Percentiles rank a stretch among this genome's conserved stretches.
phyloP scores from a whole-genome alignment of 2,329 filamentous ascomycete genomes.

The Phyllachora maydis region DNA sequence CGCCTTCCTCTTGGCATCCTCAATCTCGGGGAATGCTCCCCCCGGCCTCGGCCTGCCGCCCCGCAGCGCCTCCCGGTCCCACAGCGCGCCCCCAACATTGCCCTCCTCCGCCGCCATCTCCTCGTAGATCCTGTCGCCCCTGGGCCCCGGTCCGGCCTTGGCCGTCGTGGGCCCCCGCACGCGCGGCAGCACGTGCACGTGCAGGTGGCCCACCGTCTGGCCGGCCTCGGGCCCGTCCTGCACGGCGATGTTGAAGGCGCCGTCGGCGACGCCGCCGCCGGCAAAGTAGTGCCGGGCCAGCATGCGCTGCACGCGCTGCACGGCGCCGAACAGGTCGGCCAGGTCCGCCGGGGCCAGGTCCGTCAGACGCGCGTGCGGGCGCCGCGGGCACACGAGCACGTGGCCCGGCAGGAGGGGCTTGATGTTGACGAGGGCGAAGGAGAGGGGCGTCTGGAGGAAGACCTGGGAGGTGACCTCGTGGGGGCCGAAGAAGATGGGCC shows the following conservation, averaged over 20 bases:
- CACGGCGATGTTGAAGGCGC: conserved; percentile 82
- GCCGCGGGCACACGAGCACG: conserved; percentile 68
- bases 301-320: conserved; percentile 64
- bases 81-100: conserved; percentile 54
- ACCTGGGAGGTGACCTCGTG: conserved; percentile 62
- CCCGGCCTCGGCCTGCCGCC: conserved; percentile 22
- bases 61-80: conserved; percentile 19
- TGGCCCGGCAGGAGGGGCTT: conserved; percentile 89
- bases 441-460: conserved; percentile 62
- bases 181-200: conserved; percentile 79
- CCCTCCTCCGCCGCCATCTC: conserved; percentile 70
- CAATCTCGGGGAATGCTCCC: conserved; percentile 45
- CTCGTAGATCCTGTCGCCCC: conserved; percentile 62
- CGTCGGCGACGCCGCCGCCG: conserved; percentile 31
- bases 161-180: conserved; percentile 29
- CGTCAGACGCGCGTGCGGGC: conserved; percentile 47
- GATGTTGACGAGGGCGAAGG: conserved; percentile 83
- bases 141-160: conserved; percentile 15
- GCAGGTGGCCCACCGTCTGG: conserved; percentile 84
- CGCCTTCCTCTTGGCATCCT: conserved; percentile 47
- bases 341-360: conserved; percentile 56
- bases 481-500: conserved; percentile 44
- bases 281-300: conserved; percentile 40
- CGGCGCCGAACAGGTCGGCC: conserved; percentile 66
- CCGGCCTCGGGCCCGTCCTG: conserved; percentile 83